A percentile compares a stretch with the other conserved stretches of the same genome.
phyloP scores from a whole-genome alignment of 148 eudicot species.

The Rhododendron henanense region DNA sequence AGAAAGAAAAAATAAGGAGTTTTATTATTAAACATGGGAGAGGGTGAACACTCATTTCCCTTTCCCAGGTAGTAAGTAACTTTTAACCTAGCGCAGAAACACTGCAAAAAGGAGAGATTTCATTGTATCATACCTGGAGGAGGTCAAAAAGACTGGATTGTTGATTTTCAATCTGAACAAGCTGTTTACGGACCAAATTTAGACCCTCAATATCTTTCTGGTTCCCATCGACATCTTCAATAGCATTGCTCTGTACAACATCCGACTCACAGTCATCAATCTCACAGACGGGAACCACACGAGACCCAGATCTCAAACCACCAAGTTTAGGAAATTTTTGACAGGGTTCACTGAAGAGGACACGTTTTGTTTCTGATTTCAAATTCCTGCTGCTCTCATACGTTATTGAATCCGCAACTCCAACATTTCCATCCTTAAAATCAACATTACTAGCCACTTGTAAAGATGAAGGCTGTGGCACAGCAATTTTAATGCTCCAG shows the following conservation, averaged over 20 bases:
- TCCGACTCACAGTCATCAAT: constrained; percentile 17
- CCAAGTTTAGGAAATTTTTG: constrained; percentile 27
- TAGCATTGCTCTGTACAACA: constrained; percentile 14
- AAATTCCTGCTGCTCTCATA: constrained; percentile 11
- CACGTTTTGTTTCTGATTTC: constrained; percentile 25
- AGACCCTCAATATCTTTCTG: constrained; percentile 47
- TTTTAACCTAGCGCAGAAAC: neutral
- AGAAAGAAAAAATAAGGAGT: neutral
- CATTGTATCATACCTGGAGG: constrained; percentile 50
- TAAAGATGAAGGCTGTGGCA: constrained; percentile 21
- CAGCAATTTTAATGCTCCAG: constrained; percentile 33
- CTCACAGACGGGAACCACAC: constrained; percentile 53
- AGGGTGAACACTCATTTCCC: neutral
- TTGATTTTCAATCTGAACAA: constrained; percentile 72
- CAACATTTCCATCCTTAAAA: neutral
- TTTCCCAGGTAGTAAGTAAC: neutral
- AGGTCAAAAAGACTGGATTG: constrained; percentile 59
- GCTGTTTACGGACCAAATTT: constrained; percentile 57
- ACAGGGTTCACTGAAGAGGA: constrained; percentile 22
- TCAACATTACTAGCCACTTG: constrained; percentile 21
- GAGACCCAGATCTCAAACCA: constrained; percentile 34
- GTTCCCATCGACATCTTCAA: constrained; percentile 37
- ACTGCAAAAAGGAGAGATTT: neutral
- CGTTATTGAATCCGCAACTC: constrained; percentile 1
- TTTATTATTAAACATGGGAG: neutral